Percentiles rank a stretch among this genome's conserved stretches.
Evolutionary conservation across 257 asterid genomes (phyloP).

Genomic region (Jacaranda copaia): DNA sequence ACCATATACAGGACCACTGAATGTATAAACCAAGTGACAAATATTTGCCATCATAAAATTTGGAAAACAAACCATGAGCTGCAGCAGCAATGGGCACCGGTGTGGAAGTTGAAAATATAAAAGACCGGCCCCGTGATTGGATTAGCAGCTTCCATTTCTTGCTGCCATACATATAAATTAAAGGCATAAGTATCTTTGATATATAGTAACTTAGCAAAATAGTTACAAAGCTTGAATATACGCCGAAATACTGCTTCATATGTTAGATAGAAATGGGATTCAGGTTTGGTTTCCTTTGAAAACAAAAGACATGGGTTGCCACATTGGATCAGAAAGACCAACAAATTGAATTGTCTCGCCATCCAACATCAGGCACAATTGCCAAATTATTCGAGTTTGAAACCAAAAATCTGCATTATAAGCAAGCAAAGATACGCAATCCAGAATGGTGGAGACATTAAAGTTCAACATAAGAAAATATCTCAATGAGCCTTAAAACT

Average conservation of each 20-base stretch:
- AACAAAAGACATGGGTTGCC: background rate
- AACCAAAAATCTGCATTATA: background rate
- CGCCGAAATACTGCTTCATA: background rate
- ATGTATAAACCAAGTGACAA: conserved; percentile 29
- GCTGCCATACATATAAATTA: conserved; percentile 60
- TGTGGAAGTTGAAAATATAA: conserved; percentile 93
- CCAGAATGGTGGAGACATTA: background rate
- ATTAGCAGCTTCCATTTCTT: conserved; percentile 92
- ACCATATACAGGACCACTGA: conserved; percentile 1
- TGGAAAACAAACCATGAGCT: conserved; percentile 70
- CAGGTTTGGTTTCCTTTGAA: conserved; percentile 22
- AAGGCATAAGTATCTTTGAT: conserved; percentile 22
- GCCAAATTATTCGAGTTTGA: background rate
- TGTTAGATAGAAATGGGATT: background rate
- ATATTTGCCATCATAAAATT: background rate
- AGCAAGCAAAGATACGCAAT: background rate
- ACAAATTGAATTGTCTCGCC: background rate
- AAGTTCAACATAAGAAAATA: background rate
- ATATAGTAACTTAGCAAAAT: conserved; percentile 4
- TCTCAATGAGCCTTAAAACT: background rate
- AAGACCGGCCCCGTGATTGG: conserved; percentile 96
- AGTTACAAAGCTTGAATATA: background rate
- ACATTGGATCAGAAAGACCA: conserved; percentile 16
- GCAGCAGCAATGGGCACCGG: conserved; percentile 97
- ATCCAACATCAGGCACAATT: background rate